These are phyloP conservation scores for Fraxinus nigra DNA, from an alignment of 305 asterid genomes.

Conservation along the genomic window DNA sequence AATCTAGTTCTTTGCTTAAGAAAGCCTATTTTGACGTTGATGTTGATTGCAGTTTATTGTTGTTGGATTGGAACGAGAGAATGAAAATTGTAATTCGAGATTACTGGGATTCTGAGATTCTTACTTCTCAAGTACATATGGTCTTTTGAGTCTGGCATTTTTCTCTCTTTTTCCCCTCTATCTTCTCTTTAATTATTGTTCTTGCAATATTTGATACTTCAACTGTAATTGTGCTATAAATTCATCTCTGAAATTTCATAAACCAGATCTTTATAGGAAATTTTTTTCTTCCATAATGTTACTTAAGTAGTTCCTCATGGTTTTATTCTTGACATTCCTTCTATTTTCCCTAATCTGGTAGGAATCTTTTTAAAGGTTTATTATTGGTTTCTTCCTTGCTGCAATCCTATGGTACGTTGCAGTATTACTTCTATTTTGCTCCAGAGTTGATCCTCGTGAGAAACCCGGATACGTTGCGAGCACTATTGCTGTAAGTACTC, in stretches of 20 bases:
- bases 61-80: too few species aligned
- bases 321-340: not conserved
- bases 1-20: not conserved
- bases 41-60: too few species aligned
- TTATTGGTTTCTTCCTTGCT: conserved; percentile 74
- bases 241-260: not conserved
- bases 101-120: not conserved
- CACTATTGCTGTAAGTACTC: conserved; percentile 67
- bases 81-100: not conserved
- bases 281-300: not conserved
- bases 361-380: conserved; percentile 54
- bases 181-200: not conserved
- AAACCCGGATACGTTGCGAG: conserved; percentile 74
- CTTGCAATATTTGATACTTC: not conserved
- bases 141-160: not conserved
- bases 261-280: not conserved
- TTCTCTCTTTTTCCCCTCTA: not conserved
- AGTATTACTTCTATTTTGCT: conserved; percentile 53
- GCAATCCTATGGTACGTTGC: conserved; percentile 84
- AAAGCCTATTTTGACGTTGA: not conserved
- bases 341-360: not conserved
- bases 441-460: conserved; percentile 79
- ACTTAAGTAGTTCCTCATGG: not conserved
- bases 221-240: not conserved
- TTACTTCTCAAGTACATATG: not conserved